Percentiles rank a stretch among this genome's conserved stretches.
Evolutionary conservation across 305 asterid genomes (phyloP).

Genomic region (Rubia peregrina): DNA sequence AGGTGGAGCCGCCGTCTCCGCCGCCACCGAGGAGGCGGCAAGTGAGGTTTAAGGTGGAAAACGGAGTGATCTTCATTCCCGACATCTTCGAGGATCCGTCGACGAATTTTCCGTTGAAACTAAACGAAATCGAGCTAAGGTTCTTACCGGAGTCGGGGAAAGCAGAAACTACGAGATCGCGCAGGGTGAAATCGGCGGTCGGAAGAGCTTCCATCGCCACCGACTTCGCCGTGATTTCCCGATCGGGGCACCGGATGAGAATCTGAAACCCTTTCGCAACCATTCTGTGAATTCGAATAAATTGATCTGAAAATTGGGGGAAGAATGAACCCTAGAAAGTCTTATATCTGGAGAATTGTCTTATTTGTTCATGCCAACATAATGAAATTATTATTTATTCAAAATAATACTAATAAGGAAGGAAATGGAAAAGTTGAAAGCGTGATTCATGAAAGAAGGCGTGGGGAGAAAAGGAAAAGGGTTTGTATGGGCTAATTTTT

Average conservation of each 20-base stretch:
- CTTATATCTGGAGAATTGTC: too few relatives aligned
- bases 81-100: constrained; percentile 38
- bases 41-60: constrained; percentile 59
- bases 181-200: constrained; percentile 51
- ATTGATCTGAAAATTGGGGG: background rate
- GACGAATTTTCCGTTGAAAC: constrained; percentile 52
- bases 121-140: constrained; percentile 41
- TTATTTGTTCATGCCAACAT: too few relatives aligned
- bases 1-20: constrained; percentile 95
- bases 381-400: too few relatives aligned
- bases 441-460: too few relatives aligned
- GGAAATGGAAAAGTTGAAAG: too few relatives aligned
- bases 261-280: constrained; percentile 34
- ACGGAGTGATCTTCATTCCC: constrained; percentile 31
- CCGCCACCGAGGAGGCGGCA: constrained; percentile 71
- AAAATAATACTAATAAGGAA: too few relatives aligned
- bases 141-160: constrained; percentile 24
- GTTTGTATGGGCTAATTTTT: too few relatives aligned
- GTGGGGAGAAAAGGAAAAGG: too few relatives aligned
- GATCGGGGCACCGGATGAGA: constrained; percentile 57
- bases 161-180: constrained; percentile 44
- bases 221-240: constrained; percentile 44
- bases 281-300: constrained; percentile 2
- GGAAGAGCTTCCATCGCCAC: constrained; percentile 31
- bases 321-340: too few relatives aligned